A percentile compares a stretch with the other conserved stretches of the same genome.
Evolutionary conservation across 768 basidiomycete species (phyloP).

Genomic region (Russula sp.): DNA sequence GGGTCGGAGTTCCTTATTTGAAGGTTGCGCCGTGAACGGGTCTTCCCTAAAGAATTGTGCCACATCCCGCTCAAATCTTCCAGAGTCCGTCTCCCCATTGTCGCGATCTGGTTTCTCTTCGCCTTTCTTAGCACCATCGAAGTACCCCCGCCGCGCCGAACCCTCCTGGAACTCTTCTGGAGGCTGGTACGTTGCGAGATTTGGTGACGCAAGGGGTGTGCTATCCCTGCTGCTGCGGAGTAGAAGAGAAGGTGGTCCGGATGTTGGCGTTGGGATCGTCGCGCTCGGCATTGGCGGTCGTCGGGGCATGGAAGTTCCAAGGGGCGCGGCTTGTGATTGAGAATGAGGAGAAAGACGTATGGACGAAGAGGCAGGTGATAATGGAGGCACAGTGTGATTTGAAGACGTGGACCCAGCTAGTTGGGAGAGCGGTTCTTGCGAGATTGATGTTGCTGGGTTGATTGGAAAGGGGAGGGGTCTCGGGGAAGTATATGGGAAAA

Average conservation of each 20-base stretch:
- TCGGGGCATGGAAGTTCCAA: slow-evolving; percentile 15
- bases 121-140: slow-evolving; percentile 29
- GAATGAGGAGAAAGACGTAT: not conserved
- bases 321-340: not conserved
- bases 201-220: slow-evolving; percentile 33
- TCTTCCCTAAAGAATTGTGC: slow-evolving; percentile 25
- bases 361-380: not conserved
- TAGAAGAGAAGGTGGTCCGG: slow-evolving; percentile 12
- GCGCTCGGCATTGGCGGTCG: slow-evolving; percentile 27
- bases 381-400: not conserved
- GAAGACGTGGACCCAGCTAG: not conserved
- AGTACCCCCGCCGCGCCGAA: slow-evolving; percentile 22
- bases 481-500: slow-evolving; percentile 10
- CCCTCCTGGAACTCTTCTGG: slow-evolving; percentile 35
- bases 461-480: slow-evolving; percentile 22
- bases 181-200: slow-evolving; percentile 35
- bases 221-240: slow-evolving; percentile 16
- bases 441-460: not conserved
- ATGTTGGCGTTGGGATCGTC: slow-evolving; percentile 22
- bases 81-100: slow-evolving; percentile 30
- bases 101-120: slow-evolving; percentile 31
- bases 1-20: slow-evolving; percentile 27
- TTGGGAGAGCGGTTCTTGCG: not conserved
- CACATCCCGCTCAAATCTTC: slow-evolving; percentile 4
- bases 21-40: slow-evolving; percentile 22